Evolutionary conservation across 345 rosid species (phyloP), one percentile per base, ranked within the genome.

Genomic region (Gossypium arboreum): DNA sequence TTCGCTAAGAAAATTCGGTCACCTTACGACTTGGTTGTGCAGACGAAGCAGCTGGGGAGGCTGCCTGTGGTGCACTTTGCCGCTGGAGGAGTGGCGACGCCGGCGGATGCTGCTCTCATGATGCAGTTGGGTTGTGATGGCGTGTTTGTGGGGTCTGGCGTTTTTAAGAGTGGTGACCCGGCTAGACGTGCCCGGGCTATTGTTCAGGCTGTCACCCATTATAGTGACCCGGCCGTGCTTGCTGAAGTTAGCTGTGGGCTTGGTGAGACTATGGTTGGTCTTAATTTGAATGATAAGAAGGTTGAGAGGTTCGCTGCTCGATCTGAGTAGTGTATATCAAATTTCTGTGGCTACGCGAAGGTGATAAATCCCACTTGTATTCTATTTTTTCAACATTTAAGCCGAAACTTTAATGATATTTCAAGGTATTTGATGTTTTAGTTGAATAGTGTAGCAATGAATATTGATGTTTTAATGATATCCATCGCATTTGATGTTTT

Each of bases 111-210:
- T 1, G 93, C 95, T 34, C 74, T 90, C 56, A 89, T 90, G 94
- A 90, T 90, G 90, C 94, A 90, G 76, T 73, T 90, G 47, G 94
- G 92, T 1, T 90, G 92, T 57, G 94, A 90, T 51, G 92, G 92
- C 2, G 92, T 90, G 29, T 88, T 89, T 39, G 90, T 89, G 6
- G 92, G 90, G 43, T 88, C 94, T 9, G 92, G 92, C 5, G 85
- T 89, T 48, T 89, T 89, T 82, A 90, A 88, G 85, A 89, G 91
- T 20, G 91, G 90, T 12, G 87, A 88, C 79, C 94, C 94, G 9
- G 91, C 74, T 2, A 83, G 73, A 72, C 78, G 94, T 25, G 94
- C 88, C 27, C 85, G 84, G 67, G 93, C 93, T 2, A 89, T 89
- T 16, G 90, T 89, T 4, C 91, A 83, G 83, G 93, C 89, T 3